Evolutionary conservation across 2,329 filamentous ascomycete species (phyloP), one percentile per base, ranked within the genome.

Genomic region (Exserohilum turcica): DNA sequence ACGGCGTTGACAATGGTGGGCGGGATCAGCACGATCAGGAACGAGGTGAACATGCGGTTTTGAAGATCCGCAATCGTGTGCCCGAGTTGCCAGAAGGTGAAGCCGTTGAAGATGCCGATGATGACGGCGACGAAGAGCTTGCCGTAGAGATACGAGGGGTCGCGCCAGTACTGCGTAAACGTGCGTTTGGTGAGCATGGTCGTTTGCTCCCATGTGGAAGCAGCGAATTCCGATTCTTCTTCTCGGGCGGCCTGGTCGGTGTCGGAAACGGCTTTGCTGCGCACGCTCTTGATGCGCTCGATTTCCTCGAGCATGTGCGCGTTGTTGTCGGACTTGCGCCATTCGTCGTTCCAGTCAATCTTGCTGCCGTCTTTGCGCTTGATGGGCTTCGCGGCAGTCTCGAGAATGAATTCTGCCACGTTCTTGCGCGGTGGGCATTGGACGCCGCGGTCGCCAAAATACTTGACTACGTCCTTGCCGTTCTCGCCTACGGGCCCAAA

Each of bases 21-120:
- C 0, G 88, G 86, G 46, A 91, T 73, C 35, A 79, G 72, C 27
- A 80, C 52, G 57, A 80, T 79, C 32, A 90, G 63, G 73, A 89
- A 90, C 46, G 77, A 74, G 0, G 88, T 88, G 79, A 93, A 92
- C 83, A 92, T 87, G 63, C 88, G 83, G 74, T 90, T 86, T 68
- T 92, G 88, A 81, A 92, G 86, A 64, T 89, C 87, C 12, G 82
- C 80, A 42, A 89, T 78, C 0, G 79, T 82, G 70, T 86, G 79
- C 2, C 86, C 86, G 3, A 91, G 81, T 62, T 86, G 78, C 79
- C 82, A 91, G 76, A 91, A 92, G 3, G 88, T 91, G 75, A 91
- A 91, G 18, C 87, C 88, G 74, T 90, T 91, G 80, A 92, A 90
- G 70, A 91, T 85, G 13, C 87, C 89, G 38, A 89, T 80, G 56